Evolutionary conservation across 148 eudicot genomes (phyloP).

Genomic region (Arbutus unedo): DNA sequence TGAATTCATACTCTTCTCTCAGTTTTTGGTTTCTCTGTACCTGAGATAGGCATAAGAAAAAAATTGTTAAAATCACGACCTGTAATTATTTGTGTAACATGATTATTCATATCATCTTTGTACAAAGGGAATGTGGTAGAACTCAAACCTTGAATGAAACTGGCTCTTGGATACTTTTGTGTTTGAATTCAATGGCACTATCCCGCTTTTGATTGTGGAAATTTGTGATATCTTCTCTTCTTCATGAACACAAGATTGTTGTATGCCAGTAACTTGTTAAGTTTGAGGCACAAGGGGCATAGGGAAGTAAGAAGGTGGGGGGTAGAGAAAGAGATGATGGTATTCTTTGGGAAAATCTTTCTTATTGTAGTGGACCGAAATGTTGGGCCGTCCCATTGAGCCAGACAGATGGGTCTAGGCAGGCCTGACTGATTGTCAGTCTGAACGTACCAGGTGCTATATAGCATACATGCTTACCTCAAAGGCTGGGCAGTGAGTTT

Average conservation of each 20-base stretch:
- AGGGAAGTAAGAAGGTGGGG: neutral
- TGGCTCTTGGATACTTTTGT: conserved; percentile 13
- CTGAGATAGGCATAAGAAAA: conserved; percentile 31
- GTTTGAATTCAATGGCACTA: neutral
- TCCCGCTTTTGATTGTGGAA: neutral
- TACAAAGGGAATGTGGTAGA: conserved; percentile 52
- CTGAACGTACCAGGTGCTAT: too few relatives aligned
- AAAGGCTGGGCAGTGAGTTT: too few relatives aligned
- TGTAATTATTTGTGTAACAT: conserved; percentile 33
- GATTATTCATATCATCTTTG: conserved; percentile 37
- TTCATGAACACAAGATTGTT: too few relatives aligned
- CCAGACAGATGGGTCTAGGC: too few relatives aligned
- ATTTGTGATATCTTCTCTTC: neutral
- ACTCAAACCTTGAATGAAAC: conserved; percentile 15
- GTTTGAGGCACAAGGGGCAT: neutral
- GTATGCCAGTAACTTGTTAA: too few relatives aligned
- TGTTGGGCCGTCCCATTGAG: too few relatives aligned
- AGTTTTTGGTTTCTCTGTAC: conserved; percentile 80
- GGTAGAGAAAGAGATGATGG: too few relatives aligned
- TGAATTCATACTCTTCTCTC: conserved; percentile 85
- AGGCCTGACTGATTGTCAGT: too few relatives aligned
- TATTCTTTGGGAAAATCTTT: too few relatives aligned
- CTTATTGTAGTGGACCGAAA: too few relatives aligned
- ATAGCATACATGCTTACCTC: too few relatives aligned
- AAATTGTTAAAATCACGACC: conserved; percentile 10